These are phyloP conservation scores for Alisma plantagoaquatica DNA, from an alignment of 106 monocot genomes.

Conservation along the genomic window DNA sequence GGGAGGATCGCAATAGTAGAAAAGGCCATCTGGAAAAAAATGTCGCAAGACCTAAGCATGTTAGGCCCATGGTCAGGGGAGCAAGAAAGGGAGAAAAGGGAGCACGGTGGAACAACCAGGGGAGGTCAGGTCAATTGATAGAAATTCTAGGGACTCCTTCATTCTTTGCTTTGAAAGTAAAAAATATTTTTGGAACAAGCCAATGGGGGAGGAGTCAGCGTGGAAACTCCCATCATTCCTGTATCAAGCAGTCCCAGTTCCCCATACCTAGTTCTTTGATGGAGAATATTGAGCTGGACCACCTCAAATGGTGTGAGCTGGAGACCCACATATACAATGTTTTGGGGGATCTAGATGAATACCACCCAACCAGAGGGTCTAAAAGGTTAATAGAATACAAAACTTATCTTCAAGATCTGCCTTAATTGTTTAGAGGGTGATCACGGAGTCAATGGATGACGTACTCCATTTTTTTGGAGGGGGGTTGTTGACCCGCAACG, in stretches of 20 bases:
- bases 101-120: conserved; percentile 6
- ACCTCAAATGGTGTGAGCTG: conserved; percentile 8
- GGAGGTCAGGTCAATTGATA: conserved; percentile 5
- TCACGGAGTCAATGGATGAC: conserved; percentile 13
- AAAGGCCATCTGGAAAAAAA: neutral
- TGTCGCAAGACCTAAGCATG: conserved; percentile 2
- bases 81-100: neutral
- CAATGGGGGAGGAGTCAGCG: neutral
- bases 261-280: neutral
- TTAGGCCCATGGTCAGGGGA: neutral
- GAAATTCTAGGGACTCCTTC: conserved; percentile 5
- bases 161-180: neutral
- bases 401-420: conserved; percentile 19
- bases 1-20: neutral
- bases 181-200: neutral
- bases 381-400: conserved; percentile 26
- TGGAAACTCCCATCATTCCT: neutral
- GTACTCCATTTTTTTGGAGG: conserved; percentile 7
- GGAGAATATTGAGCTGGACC: neutral
- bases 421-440: conserved; percentile 14
- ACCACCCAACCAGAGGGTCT: conserved; percentile 16
- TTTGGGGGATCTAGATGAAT: conserved; percentile 9
- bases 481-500: neutral
- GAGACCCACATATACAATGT: conserved; percentile 6
- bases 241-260: neutral